phyloP scores from a whole-genome alignment of 495 filamentous ascomycete species.

The Lentithecium fluviatile region DNA sequence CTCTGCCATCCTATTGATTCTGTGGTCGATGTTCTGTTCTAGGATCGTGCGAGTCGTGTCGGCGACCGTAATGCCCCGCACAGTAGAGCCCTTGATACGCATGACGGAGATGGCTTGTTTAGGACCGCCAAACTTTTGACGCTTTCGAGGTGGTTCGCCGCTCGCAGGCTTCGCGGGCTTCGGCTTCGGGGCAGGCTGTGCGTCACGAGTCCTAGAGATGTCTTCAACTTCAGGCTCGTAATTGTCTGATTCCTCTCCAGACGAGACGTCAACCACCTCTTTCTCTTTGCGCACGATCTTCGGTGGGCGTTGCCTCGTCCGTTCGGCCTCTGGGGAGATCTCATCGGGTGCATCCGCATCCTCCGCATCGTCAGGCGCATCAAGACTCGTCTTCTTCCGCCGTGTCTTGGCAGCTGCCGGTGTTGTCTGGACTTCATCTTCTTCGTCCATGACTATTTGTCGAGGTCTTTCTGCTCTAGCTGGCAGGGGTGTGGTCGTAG shows the following conservation, averaged over 20 bases:
- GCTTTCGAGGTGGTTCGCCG: slow-evolving; percentile 17
- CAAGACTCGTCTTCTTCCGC: not conserved
- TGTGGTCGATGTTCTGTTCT: not conserved
- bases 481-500: not conserved
- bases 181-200: slow-evolving; percentile 1
- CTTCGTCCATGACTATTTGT: not conserved
- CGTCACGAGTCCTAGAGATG: not conserved
- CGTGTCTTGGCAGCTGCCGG: not conserved
- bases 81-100: slow-evolving; percentile 16
- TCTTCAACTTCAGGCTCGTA: slow-evolving; percentile 9
- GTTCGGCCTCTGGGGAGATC: not conserved
- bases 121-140: slow-evolving; percentile 9
- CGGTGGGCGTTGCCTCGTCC: not conserved
- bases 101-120: slow-evolving; percentile 12
- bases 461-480: not conserved
- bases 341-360: slow-evolving; percentile 7
- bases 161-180: not conserved
- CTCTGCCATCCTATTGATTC: not conserved
- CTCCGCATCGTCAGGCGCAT: not conserved
- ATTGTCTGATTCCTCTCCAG: not conserved
- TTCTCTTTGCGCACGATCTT: not conserved
- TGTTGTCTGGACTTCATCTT: slow-evolving; percentile 10
- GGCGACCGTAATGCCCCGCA: slow-evolving; percentile 16
- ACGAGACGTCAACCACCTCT: not conserved
- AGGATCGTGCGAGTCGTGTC: slow-evolving; percentile 15